These are phyloP conservation scores for Bretschneidera sinensis DNA, from an alignment of 345 rosid species.

Conservation along the genomic window DNA sequence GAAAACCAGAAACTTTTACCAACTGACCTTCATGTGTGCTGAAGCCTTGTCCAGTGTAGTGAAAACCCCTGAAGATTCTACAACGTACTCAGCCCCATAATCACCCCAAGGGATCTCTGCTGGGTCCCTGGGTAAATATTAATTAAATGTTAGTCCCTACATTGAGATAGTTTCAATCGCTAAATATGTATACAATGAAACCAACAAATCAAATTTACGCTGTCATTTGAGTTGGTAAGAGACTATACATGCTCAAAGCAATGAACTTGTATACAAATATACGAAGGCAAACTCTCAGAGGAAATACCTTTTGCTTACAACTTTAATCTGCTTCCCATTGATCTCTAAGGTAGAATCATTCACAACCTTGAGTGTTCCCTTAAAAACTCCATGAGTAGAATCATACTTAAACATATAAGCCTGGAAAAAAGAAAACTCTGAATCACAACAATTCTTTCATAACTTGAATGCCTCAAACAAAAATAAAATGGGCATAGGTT, in stretches of 20 bases:
- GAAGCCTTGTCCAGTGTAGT: slow-evolving; percentile 86
- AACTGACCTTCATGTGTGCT: slow-evolving; percentile 68
- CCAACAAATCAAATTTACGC: background rate
- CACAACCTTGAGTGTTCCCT: slow-evolving; percentile 68
- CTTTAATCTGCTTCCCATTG: slow-evolving; percentile 74
- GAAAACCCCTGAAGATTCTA: slow-evolving; percentile 94
- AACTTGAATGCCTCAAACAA: background rate
- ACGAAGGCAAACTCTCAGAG: slow-evolving; percentile 7
- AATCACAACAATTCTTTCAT: slow-evolving; percentile 7
- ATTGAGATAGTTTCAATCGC: slow-evolving; percentile 2
- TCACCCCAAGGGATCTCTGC: slow-evolving; percentile 98
- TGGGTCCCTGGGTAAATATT: slow-evolving; percentile 58
- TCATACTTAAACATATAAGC: slow-evolving; percentile 98
- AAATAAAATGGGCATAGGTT: background rate
- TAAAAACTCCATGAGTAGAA: slow-evolving; percentile 88
- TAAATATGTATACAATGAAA: slow-evolving; percentile 6
- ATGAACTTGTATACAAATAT: slow-evolving; percentile 5
- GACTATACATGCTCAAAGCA: background rate
- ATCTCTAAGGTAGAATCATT: slow-evolving; percentile 86
- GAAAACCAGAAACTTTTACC: background rate
- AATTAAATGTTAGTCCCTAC: slow-evolving; percentile 12
- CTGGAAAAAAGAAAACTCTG: slow-evolving; percentile 31
- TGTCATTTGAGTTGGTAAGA: background rate
- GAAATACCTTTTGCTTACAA: slow-evolving; percentile 66
- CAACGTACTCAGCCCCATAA: slow-evolving; percentile 79